Evolutionary conservation across 768 basidiomycete genomes (phyloP).

Genomic region (Hydnum rufescens): DNA sequence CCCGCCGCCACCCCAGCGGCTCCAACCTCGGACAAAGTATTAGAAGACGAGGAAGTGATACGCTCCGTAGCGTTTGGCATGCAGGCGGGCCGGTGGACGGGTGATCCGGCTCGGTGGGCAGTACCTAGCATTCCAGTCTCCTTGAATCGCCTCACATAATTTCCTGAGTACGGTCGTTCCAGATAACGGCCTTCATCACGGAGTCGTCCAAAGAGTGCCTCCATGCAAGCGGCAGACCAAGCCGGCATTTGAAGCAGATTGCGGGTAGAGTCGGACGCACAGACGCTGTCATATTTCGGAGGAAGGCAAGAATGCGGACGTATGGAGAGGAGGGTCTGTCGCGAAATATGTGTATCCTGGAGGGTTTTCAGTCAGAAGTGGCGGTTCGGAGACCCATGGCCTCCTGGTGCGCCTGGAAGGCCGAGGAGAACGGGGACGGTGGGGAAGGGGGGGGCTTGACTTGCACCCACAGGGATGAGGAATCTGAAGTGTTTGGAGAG

Average conservation of each 20-base stretch:
- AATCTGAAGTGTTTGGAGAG: neutral
- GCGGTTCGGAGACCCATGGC: neutral
- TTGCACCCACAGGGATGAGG: neutral
- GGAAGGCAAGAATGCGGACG: slow-evolving; percentile 45
- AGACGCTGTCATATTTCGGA: slow-evolving; percentile 29
- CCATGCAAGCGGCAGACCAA: slow-evolving; percentile 25
- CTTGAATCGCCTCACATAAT: slow-evolving; percentile 46
- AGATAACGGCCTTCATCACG: slow-evolving; percentile 64
- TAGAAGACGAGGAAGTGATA: no score
- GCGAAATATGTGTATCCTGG: slow-evolving; percentile 43
- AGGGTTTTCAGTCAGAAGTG: slow-evolving; percentile 20
- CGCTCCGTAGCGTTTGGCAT: no score
- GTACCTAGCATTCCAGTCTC: no score
- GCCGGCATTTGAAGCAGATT: slow-evolving; percentile 26
- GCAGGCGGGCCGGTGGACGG: no score
- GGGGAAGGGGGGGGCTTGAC: slow-evolving; percentile 19
- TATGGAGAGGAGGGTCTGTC: slow-evolving; percentile 72
- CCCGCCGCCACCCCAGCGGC: no score
- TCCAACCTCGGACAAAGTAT: no score
- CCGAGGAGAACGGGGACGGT: slow-evolving; percentile 24
- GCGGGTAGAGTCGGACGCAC: slow-evolving; percentile 36
- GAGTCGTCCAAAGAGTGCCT: slow-evolving; percentile 49
- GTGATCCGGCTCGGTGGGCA: no score
- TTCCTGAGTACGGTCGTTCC: slow-evolving; percentile 43
- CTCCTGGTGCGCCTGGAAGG: slow-evolving; percentile 36